Conservation (phyloP, 2,329 filamentous ascomycete species). For the Trichoderma breve region DNA sequence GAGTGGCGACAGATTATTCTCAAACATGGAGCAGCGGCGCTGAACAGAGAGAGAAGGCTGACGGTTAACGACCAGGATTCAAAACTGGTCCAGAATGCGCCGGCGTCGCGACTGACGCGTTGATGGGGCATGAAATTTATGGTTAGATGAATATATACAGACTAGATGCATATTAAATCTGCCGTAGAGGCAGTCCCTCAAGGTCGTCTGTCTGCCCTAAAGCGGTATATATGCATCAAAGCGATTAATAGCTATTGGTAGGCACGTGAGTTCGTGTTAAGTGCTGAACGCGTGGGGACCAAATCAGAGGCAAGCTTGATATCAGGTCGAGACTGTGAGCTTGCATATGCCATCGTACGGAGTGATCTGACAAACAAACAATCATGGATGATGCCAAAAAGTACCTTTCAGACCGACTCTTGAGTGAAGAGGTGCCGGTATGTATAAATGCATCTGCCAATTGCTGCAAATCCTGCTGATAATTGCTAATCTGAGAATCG, state of each 20-base stretch:
- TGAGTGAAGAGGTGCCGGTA: conserved; percentile 73
- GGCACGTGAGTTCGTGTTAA: conserved; percentile 22
- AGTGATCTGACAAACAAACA: neutral
- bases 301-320: neutral
- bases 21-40: neutral
- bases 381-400: conserved; percentile 63
- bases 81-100: neutral
- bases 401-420: conserved; percentile 71
- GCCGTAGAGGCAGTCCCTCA: neutral
- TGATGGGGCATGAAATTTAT: neutral
- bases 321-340: neutral
- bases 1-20: neutral
- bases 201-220: neutral
- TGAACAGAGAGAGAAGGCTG: neutral
- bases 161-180: neutral
- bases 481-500: neutral
- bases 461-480: neutral
- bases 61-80: neutral
- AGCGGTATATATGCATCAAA: conserved; percentile 4
- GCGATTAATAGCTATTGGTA: neutral
- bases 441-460: conserved; percentile 27
- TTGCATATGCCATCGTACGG: neutral
- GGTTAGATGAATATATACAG: neutral
- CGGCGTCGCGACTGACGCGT: conserved; percentile 19
- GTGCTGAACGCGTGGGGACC: conserved; percentile 16